phyloP scores from a whole-genome alignment of 306 rosid species.

The Acmispon strigosus region DNA sequence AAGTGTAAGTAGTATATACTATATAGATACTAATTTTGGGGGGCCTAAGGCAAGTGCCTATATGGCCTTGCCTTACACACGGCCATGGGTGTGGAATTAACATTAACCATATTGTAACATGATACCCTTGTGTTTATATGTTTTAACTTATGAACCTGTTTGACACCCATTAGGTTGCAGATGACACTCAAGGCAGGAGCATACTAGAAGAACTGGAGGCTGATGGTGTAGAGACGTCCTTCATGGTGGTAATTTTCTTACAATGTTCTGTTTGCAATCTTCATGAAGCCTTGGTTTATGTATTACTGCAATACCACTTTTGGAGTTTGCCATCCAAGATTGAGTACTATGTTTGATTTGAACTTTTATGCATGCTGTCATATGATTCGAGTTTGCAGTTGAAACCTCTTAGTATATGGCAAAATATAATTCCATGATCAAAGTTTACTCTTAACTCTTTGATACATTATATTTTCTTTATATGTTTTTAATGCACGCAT shows the following conservation, averaged over 20 bases:
- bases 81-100: too few species aligned
- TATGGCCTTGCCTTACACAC: too few species aligned
- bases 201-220: constrained; percentile 56
- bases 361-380: neutral
- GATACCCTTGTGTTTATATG: neutral
- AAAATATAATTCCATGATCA: neutral
- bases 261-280: constrained; percentile 8
- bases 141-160: neutral
- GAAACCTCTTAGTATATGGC: neutral
- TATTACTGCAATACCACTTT: too few species aligned
- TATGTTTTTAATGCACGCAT: neutral
- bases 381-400: neutral
- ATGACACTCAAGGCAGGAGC: constrained; percentile 65
- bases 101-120: neutral
- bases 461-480: too few species aligned
- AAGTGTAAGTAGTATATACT: too few species aligned
- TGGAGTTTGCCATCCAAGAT: neutral
- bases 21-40: too few species aligned
- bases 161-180: constrained; percentile 43
- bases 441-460: neutral
- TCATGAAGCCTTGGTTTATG: neutral
- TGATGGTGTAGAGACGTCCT: constrained; percentile 74
- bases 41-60: too few species aligned
- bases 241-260: constrained; percentile 44
- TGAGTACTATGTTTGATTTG: neutral